Base-by-base conservation (phyloP, 2,329 filamentous ascomycete genomes). In the Aspergillus carbonarius region DNA sequence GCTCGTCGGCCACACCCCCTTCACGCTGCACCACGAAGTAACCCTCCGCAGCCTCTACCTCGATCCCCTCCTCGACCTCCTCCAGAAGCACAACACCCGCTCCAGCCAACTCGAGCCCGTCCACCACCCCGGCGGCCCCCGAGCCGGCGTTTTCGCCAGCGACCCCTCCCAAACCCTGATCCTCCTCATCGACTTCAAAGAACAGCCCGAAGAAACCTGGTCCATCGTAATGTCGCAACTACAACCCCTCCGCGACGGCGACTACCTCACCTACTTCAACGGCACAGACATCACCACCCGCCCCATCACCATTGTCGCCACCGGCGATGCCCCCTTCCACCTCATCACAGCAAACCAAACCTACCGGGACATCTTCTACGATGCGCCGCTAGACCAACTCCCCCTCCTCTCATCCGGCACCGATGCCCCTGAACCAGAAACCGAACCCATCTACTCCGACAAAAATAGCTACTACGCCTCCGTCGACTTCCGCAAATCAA, bases 171-270 rank as follows among this genome's bases (percentile, higher is more conserved):
- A 85, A 66, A 80, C 84, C 0, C 72, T 90, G 0, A 78, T 84
- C 5, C 79, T 92, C 4, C 79, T 92, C 4, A 80, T 92, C 30
- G 89, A 92, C 70, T 76, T 92, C 69, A 92, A 92, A 73, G 86
- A 81, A 2, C 70, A 79, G 25, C 83, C 82, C 1, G 68, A 67
- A 4, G 47, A 53, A 1, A 63, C 67, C 6, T 74, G 69, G 68
- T 60, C 69, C 12, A 35, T 63, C 32, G 65, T 76, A 12, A 54
- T 66, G 0, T 58, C 68, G 3, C 76, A 81, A 5, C 72, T 83
- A 39, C 60, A 69, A 12, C 70, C 76, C 0, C 68, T 82, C 1
- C 75, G 79, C 4, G 67, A 76, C 34, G 72, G 71, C 20, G 74
- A 75, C 12, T 82, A 79, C 53, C 70, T 82, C 0, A 78, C 73